These are phyloP conservation scores for Entomortierella lignicola DNA, from an alignment of 192 early-diverging fungal species.

Conservation along the genomic window DNA sequence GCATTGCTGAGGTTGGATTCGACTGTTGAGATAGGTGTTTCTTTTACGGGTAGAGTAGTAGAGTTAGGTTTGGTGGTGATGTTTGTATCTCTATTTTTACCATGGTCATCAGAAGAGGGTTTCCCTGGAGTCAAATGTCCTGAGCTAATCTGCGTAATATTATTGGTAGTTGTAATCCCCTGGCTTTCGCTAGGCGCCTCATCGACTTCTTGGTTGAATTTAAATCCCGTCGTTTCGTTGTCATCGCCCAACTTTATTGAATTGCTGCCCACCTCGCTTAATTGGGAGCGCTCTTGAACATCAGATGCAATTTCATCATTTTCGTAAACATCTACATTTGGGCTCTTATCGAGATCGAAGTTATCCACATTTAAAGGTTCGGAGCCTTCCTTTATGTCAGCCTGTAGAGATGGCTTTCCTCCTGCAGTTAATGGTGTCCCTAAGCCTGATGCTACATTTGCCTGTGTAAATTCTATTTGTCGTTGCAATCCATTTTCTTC, in stretches of 20 bases:
- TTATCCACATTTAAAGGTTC: neutral
- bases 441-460: constrained; percentile 5
- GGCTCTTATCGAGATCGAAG: neutral
- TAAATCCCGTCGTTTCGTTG: neutral
- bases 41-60: neutral
- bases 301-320: constrained; percentile 30
- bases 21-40: neutral
- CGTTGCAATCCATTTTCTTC: neutral
- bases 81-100: neutral
- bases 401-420: neutral
- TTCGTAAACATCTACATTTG: neutral
- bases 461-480: neutral
- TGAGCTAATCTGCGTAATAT: neutral
- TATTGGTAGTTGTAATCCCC: neutral
- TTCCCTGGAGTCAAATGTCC: neutral
- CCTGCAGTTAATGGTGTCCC: constrained; percentile 4
- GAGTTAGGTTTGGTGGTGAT: neutral
- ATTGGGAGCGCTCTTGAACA: constrained; percentile 36
- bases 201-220: neutral
- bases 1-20: neutral
- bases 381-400: neutral
- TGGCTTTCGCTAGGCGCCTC: neutral
- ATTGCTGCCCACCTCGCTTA: constrained; percentile 4
- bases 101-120: neutral
- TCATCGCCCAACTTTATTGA: constrained; percentile 6